phyloP scores from a whole-genome alignment of 345 rosid species.

The Gossypium anomalum region DNA sequence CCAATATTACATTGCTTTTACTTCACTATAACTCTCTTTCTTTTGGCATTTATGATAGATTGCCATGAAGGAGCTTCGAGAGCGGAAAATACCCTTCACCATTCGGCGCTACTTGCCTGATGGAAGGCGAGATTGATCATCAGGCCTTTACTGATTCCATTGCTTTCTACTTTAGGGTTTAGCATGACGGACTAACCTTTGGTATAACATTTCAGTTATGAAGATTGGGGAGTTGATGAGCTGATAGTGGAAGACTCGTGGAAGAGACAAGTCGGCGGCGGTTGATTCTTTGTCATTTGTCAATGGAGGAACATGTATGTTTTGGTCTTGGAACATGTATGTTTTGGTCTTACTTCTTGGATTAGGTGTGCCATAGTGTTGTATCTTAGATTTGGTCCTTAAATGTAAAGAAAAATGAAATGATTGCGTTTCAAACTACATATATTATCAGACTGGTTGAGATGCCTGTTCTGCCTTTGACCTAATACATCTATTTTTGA shows the following conservation, averaged over 20 bases:
- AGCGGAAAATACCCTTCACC: conserved; percentile 83
- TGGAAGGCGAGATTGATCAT: conserved; percentile 60
- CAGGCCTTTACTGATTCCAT: background rate
- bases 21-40: background rate
- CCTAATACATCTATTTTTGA: background rate
- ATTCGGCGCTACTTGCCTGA: conserved; percentile 75
- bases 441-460: background rate
- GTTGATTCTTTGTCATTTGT: conserved; percentile 25
- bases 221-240: conserved; percentile 89
- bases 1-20: background rate
- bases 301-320: background rate
- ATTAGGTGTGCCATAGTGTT: background rate
- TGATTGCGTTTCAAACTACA: background rate
- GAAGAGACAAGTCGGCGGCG: conserved; percentile 96
- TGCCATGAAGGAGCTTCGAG: conserved; percentile 88
- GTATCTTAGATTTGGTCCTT: background rate
- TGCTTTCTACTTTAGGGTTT: background rate
- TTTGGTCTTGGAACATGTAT: background rate
- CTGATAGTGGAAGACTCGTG: conserved; percentile 89
- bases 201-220: conserved; percentile 41
- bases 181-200: background rate
- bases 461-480: background rate
- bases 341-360: background rate
- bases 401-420: background rate
- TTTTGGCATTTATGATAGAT: conserved; percentile 39